Evolutionary conservation across 2,329 filamentous ascomycete species (phyloP).

Genomic region (Talaromyces funiculosus): DNA sequence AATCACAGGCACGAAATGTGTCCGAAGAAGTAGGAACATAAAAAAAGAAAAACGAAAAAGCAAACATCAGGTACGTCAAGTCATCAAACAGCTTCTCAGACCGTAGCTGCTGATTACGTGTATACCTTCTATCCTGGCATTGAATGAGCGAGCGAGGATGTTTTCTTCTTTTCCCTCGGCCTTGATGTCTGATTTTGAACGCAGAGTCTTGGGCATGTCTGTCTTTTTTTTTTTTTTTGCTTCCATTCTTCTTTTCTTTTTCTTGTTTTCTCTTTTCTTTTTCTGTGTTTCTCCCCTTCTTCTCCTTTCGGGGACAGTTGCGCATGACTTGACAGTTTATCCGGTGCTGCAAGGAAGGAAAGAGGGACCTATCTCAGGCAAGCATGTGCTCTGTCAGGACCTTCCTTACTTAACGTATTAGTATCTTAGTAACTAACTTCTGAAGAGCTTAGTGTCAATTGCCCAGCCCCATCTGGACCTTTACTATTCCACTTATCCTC

Average conservation of each 20-base stretch:
- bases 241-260: not conserved
- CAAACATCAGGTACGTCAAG: not conserved
- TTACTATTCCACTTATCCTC: not conserved
- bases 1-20: not conserved
- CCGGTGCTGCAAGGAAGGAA: conserved; percentile 8
- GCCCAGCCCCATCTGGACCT: not conserved
- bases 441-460: not conserved
- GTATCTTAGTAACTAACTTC: not conserved
- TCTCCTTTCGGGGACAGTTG: not conserved
- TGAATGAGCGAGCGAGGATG: not conserved
- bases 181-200: not conserved
- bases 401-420: not conserved
- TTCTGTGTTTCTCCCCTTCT: not conserved
- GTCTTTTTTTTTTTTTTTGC: not conserved
- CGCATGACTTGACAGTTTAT: conserved; percentile 1
- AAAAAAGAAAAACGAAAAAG: not conserved
- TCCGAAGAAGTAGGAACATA: not conserved
- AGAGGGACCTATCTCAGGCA: not conserved
- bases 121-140: not conserved
- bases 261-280: not conserved
- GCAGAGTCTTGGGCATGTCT: not conserved
- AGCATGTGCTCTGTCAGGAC: not conserved
- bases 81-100: not conserved
- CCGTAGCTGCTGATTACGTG: not conserved
- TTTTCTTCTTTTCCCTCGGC: not conserved